These are phyloP conservation scores for Penicillium canariense DNA, from an alignment of 495 filamentous ascomycete species.

Conservation along the genomic window DNA sequence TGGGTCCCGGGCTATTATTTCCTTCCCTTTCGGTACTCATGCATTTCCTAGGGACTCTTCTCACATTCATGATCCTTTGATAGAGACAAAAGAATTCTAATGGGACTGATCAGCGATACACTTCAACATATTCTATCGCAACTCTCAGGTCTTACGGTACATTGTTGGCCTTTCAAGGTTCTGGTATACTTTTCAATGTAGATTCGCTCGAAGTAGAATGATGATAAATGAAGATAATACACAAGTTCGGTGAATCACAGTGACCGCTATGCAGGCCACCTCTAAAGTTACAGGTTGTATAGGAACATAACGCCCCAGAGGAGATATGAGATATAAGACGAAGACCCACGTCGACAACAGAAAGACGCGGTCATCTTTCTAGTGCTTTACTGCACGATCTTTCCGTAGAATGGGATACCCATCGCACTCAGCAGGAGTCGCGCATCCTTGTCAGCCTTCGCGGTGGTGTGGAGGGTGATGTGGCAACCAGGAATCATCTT, in stretches of 20 bases:
- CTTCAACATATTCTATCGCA: not conserved
- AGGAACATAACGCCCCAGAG: slow-evolving; percentile 15
- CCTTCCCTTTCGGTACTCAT: slow-evolving; percentile 1
- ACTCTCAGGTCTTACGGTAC: not conserved
- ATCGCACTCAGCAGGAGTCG: slow-evolving; percentile 76
- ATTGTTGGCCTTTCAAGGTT: not conserved
- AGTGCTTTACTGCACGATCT: slow-evolving; percentile 50
- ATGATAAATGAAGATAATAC: slow-evolving; percentile 28
- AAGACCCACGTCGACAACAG: slow-evolving; percentile 1
- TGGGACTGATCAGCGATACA: not conserved
- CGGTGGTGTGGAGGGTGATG: slow-evolving; percentile 82
- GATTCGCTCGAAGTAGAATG: slow-evolving; percentile 15
- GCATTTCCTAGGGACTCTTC: not conserved
- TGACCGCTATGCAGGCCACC: slow-evolving; percentile 29
- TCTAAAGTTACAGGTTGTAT: slow-evolving; percentile 37
- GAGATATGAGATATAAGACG: slow-evolving; percentile 7
- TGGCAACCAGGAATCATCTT: slow-evolving; percentile 93
- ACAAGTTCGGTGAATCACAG: slow-evolving; percentile 26
- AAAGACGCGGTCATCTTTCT: not conserved
- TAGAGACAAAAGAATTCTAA: not conserved
- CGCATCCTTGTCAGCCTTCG: slow-evolving; percentile 88
- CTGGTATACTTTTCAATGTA: not conserved
- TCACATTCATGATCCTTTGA: not conserved
- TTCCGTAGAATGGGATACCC: slow-evolving; percentile 79
- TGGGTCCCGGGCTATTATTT: not conserved